A percentile compares a stretch with the other conserved stretches of the same genome.
Conservation (phyloP, 345 rosid species). For the Lepidium africanum region DNA sequence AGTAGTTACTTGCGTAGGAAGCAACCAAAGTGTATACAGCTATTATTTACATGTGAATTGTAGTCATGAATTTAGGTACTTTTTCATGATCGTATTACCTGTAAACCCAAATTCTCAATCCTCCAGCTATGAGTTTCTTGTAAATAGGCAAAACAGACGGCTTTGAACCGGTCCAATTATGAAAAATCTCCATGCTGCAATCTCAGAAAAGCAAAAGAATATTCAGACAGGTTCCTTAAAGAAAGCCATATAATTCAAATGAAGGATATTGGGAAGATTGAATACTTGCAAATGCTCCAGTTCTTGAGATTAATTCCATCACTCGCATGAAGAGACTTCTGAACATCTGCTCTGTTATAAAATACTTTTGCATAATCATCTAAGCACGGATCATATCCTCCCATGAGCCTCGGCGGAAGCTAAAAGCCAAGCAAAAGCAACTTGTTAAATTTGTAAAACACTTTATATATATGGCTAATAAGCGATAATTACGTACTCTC, state of each 20-base stretch:
- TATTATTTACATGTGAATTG: too few species aligned
- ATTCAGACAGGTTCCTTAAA: not conserved
- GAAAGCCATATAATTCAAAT: not conserved
- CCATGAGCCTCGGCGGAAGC: slow-evolving; percentile 73
- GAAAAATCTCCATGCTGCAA: slow-evolving; percentile 45
- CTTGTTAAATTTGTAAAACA: not conserved
- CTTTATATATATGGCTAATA: too few species aligned
- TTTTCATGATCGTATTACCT: slow-evolving; percentile 36
- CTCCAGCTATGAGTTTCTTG: slow-evolving; percentile 67
- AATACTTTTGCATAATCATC: slow-evolving; percentile 66
- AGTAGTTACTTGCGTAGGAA: slow-evolving; percentile 1
- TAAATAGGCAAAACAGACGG: slow-evolving; percentile 77
- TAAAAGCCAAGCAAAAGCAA: not conserved
- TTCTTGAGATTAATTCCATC: slow-evolving; percentile 51
- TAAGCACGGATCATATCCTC: slow-evolving; percentile 91
- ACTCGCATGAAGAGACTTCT: slow-evolving; percentile 75
- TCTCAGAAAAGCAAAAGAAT: not conserved
- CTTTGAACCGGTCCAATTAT: slow-evolving; percentile 45
- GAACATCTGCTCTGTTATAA: slow-evolving; percentile 89
- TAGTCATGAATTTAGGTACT: too few species aligned
- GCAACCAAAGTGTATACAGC: not conserved
- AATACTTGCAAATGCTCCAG: slow-evolving; percentile 98
- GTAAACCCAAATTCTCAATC: slow-evolving; percentile 83
- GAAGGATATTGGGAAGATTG: not conserved
- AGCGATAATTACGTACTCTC: slow-evolving; percentile 4